Base-by-base conservation (phyloP, 345 rosid species). In the Lenwebbia sp. region DNA sequence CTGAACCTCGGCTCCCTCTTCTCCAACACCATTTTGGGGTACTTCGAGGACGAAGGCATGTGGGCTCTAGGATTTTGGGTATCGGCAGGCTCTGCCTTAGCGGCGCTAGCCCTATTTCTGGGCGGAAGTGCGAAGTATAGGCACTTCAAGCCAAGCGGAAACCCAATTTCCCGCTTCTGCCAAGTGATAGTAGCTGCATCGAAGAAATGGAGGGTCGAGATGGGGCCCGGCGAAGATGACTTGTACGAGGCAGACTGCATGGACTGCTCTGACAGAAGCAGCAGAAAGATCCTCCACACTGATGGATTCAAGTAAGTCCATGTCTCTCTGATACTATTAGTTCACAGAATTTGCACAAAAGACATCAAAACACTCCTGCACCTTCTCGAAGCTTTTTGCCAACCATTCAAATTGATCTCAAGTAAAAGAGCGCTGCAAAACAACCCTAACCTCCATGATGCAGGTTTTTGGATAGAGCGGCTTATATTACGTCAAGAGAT, bases 51-150 rank as follows among this genome's bases (percentile, higher is more conserved):
- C 52, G 95, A 93, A 62, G 99, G 99, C 9, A 86, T 91, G 94
- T 98, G 99, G 99, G 96, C 95, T 2, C 91, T 98, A 6, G 99
- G 99, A 17, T 98, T 98, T 85, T 98, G 99, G 99, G 94, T 58
- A 0, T 98, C 99, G 10, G 86, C 99, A 12, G 98, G 93, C 85
- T 98, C 99, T 75, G 99, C 99, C 33, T 75, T 95, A 13, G 93
- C 92, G 3, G 99, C 94, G 15, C 88, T 98, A 87, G 90, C 93
- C 84, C 86, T 98, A 88, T 98, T 98, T 90, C 93, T 98, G 1
- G 91, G 75, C 5, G 99, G 99, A 85, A 92, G 95, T 13, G 87
- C 92, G 2, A 88, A 93, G 88, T 98, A 98, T 90, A 89, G 99
- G 83, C 95, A 96, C 88, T 98, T 95, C 88, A 95, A 93, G 87